phyloP scores from a whole-genome alignment of 768 basidiomycete genomes.

The Dentipellis fragilis region DNA sequence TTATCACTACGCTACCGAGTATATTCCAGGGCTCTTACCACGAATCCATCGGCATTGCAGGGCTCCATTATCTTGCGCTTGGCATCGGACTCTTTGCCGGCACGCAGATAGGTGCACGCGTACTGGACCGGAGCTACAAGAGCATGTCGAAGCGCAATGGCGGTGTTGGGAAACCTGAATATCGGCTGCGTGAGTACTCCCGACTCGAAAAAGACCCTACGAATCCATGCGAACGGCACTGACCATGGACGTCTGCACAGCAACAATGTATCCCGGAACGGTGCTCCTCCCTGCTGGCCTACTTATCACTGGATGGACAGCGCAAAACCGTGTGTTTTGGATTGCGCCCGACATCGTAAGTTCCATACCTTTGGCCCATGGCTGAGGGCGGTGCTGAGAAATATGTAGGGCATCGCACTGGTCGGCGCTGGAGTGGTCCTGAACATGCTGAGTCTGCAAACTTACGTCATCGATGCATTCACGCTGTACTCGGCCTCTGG shows the following conservation, averaged over 20 bases:
- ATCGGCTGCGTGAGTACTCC: conserved; percentile 31
- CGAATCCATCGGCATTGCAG: conserved; percentile 45
- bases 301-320: conserved; percentile 55
- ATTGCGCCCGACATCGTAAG: conserved; percentile 55
- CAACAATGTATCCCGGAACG: conserved; percentile 48
- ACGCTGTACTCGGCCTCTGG: conserved; percentile 61
- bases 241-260: conserved; percentile 21
- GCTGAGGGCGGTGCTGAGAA: not conserved
- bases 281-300: conserved; percentile 56
- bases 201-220: not conserved
- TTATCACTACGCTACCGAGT: conserved; percentile 51
- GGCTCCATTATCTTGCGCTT: conserved; percentile 63
- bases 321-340: conserved; percentile 38
- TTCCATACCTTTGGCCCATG: not conserved
- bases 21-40: conserved; percentile 50
- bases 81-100: conserved; percentile 46
- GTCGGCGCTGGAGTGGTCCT: conserved; percentile 51
- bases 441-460: conserved; percentile 51
- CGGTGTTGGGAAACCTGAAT: conserved; percentile 46
- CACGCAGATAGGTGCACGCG: conserved; percentile 42
- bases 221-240: not conserved
- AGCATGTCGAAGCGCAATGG: conserved; percentile 41
- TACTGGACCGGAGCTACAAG: conserved; percentile 47
- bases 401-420: conserved; percentile 41
- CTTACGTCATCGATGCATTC: conserved; percentile 61